Evolutionary conservation across 1,284 basidiomycete genomes (phyloP), one percentile per base, ranked within the genome.

Genomic region (Somion occarium): DNA sequence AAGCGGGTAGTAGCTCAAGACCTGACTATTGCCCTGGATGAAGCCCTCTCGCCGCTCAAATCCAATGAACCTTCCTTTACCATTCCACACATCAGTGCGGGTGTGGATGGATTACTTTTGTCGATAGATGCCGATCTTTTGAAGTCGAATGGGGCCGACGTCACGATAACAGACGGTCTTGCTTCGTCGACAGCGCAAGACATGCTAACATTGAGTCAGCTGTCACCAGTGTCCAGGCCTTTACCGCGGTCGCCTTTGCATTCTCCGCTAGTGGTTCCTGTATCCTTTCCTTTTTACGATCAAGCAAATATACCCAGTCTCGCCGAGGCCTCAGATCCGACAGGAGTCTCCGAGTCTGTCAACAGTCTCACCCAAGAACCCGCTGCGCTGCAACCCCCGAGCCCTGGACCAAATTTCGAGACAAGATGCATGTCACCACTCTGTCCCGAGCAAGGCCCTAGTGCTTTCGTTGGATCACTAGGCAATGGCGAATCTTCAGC

Each of bases 1-100:
- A 60, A 61, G 41, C 42, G 52, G n/a, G 51, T 38, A 1, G 56
- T 63, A 20, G 55, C 56, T 4, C 51, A 41, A 30, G 56, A 61
- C 18, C 51, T 64, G 19, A 56, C 57, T 43, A 42, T 51, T 7
- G 64, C 63, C 1, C 48, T 64, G 3, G 59, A 59, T 13, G 63
- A 65, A 27, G 57, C 60, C 11, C 53, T 62, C n/a, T 61, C 64
- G 2, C 61, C 53, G 2, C 55, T 58, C 49, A 55, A 56, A 53
- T 49, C 49, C 18, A 55, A 53, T 30, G 61, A 62, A 45, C 50
- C 46, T 22, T 61, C 62, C 19, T 64, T 63, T 51, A 53, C 59
- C 38, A 58, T 63, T 24, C 61, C 62, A n/a, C 38, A 25, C 30
- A 42, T 45, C 38, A 38, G 41, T n/a, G 30, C 30, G 7, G 30